Base-by-base conservation (phyloP, 805 yeast genomes). In the Kuraishia piskuri region DNA sequence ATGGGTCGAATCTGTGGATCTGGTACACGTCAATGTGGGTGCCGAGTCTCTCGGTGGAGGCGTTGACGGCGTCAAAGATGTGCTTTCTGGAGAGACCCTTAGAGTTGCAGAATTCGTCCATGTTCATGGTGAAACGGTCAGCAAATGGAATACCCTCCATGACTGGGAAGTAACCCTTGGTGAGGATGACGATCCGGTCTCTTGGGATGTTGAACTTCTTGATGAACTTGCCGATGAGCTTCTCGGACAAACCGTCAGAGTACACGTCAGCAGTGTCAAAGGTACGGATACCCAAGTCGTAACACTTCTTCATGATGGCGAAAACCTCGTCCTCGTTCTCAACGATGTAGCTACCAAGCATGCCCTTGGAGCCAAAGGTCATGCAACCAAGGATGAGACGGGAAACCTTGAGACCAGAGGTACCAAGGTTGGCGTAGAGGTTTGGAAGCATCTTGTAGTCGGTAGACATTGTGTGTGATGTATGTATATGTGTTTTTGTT, bases 21-120 rank as follows among this genome's bases (percentile, higher is more conserved):
- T 80, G 86, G 20, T 73, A 68, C 19, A 82, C 72, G 60, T 79
- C 83, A 48, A 78, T 71, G 58, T 77, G 73, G 2, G 83, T 78
- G 5, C 83, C 83, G 55, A 79, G 62, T 61, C 83, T 68, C 57
- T 68, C 67, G 14, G 70, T 73, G 2, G 79, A 73, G 3, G 60
- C 67, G 50, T 65, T 60, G 50, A 64, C 70, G 48, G 77, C 79
- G 55, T 75, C 78, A n/a, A 76, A 56, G 21, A 78, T 70, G 61
- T 77, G 80, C 56, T 75, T 77, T 54, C 79, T 61, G 8, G 77
- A 71, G 8, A 73, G 57, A 4, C 82, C 82, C 46, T 58, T 50
- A n/a, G 68, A 61, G 56, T 76, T 77, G 26, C 62, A 50, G 17
- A 64, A 54, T 23, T 64, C 68, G 49, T 49, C 6, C 21, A 26